Evolutionary conservation across 352 stramenopile species (phyloP), one percentile per base, ranked within the genome.

Genomic region (Phytophthora constricta): DNA sequence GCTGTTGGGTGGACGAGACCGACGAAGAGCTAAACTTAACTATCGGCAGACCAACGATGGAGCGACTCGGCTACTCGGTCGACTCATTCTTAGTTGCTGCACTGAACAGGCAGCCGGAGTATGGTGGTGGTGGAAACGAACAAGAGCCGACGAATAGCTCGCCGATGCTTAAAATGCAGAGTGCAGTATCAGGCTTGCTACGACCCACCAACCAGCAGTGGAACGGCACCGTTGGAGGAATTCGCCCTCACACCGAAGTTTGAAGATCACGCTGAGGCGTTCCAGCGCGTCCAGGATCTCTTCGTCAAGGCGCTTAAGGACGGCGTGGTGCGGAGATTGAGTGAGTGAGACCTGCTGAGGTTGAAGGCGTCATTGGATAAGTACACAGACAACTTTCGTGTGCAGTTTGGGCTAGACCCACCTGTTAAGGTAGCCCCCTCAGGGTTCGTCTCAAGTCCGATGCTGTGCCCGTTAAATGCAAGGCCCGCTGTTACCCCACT

Each of bases 401-500:
- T 58, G 5, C 43, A 27, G n/a, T 69, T 73, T 65, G 58, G 58
- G 1, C 49, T 26, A 23, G 48, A 69, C 37, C 50, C 56, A n/a
- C 65, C 49, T 14, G 52, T 74, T 26, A 52, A 74, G 8, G 47
- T 58, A 27, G 14, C 26, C 66, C 59, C 3, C 26, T 74, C 22
- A 62, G 26, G 31, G 66, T 65, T 8, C 59, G 53, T 25, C 59
- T 73, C 17, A 73, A 68, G 45, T 34, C 47, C 25, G 58, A 48
- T 16, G 45, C 65, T 5, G 39, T 50, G 28, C 50, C n/a, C 65
- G 53, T 73, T 26, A 73, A 69, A 50, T 51, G 41, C 16, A 33
- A 39, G 22, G 14, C 45, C 17, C 53, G 41, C 3, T 37, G 58
- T 14, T 68, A 69, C 27, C 49, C 64, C 61, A n/a, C 4, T 16